phyloP scores from a whole-genome alignment of 495 filamentous ascomycete species.

The Penicillium cataractarum region DNA sequence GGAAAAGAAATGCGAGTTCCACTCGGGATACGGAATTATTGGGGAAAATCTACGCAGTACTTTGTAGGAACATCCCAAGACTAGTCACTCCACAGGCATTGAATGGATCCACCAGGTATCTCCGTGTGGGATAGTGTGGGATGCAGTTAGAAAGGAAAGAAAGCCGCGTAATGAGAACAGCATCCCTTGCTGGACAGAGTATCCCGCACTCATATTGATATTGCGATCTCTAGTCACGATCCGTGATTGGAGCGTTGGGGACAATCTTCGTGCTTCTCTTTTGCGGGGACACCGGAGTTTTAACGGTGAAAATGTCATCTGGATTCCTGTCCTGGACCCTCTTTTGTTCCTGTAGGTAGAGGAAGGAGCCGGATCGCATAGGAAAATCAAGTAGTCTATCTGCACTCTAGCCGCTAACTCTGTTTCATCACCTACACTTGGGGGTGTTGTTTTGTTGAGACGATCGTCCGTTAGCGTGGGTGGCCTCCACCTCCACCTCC shows the following conservation, averaged over 20 bases:
- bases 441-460: slow-evolving; percentile 1
- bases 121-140: slow-evolving; percentile 5
- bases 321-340: slow-evolving; percentile 8
- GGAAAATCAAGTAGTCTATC: slow-evolving; percentile 1
- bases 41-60: neutral
- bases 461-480: slow-evolving; percentile 15
- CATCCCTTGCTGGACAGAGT: slow-evolving; percentile 25
- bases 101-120: neutral
- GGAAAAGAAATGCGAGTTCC: neutral
- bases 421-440: neutral
- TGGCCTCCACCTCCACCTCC: neutral
- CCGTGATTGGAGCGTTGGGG: slow-evolving; percentile 9
- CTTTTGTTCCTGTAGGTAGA: neutral
- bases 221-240: slow-evolving; percentile 14
- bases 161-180: slow-evolving; percentile 22
- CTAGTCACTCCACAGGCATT: neutral
- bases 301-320: slow-evolving; percentile 17
- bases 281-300: slow-evolving; percentile 21
- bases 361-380: neutral
- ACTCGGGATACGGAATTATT: neutral
- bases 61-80: neutral
- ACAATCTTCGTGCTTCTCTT: slow-evolving; percentile 5
- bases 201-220: slow-evolving; percentile 5
- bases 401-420: slow-evolving; percentile 6
- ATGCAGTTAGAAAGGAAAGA: slow-evolving; percentile 1